Percentiles rank a stretch among this genome's conserved stretches.
Conservation (phyloP, 805 yeast species). For the Cyberlindnera saturnus region DNA sequence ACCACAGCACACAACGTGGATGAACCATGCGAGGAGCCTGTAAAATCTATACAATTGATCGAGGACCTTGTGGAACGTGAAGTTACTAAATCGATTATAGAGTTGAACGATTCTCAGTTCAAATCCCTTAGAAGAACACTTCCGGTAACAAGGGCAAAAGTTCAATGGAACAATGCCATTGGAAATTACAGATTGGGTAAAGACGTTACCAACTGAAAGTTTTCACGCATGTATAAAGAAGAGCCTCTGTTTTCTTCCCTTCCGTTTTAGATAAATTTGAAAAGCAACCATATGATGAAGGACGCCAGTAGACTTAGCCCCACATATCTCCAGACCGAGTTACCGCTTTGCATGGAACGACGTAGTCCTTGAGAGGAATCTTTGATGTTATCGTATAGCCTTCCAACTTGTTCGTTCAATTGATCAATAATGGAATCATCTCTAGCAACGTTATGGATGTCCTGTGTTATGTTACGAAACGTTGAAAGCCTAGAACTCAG, state of each 20-base stretch:
- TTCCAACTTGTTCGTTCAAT: constrained; percentile 45
- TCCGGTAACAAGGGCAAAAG: constrained; percentile 86
- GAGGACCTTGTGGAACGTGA: constrained; percentile 58
- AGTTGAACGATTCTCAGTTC: constrained; percentile 74
- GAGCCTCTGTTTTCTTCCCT: not conserved
- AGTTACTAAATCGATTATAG: constrained; percentile 56
- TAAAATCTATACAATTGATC: constrained; percentile 42
- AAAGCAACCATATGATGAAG: constrained; percentile 50
- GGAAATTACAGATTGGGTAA: constrained; percentile 85
- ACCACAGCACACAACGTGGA: constrained; percentile 36
- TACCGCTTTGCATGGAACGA: constrained; percentile 53
- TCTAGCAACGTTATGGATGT: constrained; percentile 61
- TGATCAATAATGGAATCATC: constrained; percentile 36
- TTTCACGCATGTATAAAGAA: not conserved
- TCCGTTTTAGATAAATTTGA: constrained; percentile 33
- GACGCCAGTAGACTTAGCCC: constrained; percentile 48
- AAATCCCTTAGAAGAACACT: constrained; percentile 83
- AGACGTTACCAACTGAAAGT: constrained; percentile 46
- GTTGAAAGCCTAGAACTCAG: constrained; percentile 62
- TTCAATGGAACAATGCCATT: constrained; percentile 93
- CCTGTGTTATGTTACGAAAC: constrained; percentile 60
- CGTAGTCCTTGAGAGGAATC: constrained; percentile 46
- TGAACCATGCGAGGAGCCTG: constrained; percentile 19
- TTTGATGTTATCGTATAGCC: constrained; percentile 42
- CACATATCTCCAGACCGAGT: constrained; percentile 53